These are phyloP conservation scores for Pilaira anomala DNA, from an alignment of 192 early-diverging fungal species.

Conservation along the genomic window DNA sequence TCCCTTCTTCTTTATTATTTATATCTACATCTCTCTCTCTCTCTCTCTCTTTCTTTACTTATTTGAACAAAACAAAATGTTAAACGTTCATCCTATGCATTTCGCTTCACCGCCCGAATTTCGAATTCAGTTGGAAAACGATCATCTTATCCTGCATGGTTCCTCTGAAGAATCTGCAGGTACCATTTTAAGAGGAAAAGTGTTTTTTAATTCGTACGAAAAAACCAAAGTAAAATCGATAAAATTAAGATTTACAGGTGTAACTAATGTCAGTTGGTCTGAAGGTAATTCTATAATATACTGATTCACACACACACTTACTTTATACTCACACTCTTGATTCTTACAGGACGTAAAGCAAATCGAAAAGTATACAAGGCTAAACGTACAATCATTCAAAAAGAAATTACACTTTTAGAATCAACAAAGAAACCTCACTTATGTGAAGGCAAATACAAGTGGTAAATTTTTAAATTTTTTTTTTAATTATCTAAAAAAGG, in stretches of 20 bases:
- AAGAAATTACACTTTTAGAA: constrained; percentile 53
- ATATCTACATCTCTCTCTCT: too few relatives aligned
- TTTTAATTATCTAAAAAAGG: background rate
- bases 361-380: constrained; percentile 27
- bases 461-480: constrained; percentile 24
- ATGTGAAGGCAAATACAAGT: constrained; percentile 39
- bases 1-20: background rate
- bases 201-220: constrained; percentile 47
- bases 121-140: constrained; percentile 31
- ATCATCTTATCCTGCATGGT: constrained; percentile 41
- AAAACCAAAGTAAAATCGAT: constrained; percentile 48
- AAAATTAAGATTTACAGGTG: constrained; percentile 49
- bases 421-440: constrained; percentile 40
- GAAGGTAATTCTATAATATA: constrained; percentile 40
- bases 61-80: background rate
- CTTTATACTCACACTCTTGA: background rate
- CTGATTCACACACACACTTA: background rate
- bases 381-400: constrained; percentile 41
- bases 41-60: too few relatives aligned
- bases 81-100: constrained; percentile 22
- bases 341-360: constrained; percentile 12
- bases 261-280: constrained; percentile 44
- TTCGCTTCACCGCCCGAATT: constrained; percentile 9
- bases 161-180: constrained; percentile 40
- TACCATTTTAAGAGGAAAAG: constrained; percentile 48